Evolutionary conservation across 2,329 filamentous ascomycete genomes (phyloP).

Genomic region (Fusarium penzigii): DNA sequence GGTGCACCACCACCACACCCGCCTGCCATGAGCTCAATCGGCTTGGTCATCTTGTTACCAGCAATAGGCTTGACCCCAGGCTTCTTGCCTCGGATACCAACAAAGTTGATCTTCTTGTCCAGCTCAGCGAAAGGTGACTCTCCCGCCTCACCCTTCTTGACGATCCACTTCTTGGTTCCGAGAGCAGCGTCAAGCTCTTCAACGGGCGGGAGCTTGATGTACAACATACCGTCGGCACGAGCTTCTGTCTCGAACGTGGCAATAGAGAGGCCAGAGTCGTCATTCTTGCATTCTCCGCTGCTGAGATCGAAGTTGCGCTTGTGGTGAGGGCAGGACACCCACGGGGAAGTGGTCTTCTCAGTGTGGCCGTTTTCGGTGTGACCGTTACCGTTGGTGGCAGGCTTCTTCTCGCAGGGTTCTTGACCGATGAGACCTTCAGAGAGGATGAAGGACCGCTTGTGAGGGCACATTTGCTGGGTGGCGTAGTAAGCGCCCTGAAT

Average conservation of each 20-base stretch:
- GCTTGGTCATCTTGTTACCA: constrained; percentile 38
- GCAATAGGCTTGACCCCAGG: constrained; percentile 38
- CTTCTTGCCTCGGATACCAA: constrained; percentile 45
- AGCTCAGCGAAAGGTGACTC: constrained; percentile 44
- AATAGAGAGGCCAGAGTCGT: constrained; percentile 76
- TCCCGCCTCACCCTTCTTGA: constrained; percentile 67
- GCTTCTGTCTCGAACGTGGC: constrained; percentile 80
- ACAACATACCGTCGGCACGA: constrained; percentile 72
- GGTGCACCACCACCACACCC: constrained; percentile 44
- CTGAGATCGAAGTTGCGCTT: constrained; percentile 85
- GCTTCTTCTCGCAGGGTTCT: constrained; percentile 38
- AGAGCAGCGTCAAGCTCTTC: constrained; percentile 78
- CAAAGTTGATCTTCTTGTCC: constrained; percentile 48
- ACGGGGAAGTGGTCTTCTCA: constrained; percentile 49
- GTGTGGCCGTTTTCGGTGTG: constrained; percentile 30
- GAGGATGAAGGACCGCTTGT: constrained; percentile 88
- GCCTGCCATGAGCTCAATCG: constrained; percentile 38
- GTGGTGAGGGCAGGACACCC: constrained; percentile 84
- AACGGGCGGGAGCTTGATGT: constrained; percentile 76
- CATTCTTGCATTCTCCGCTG: constrained; percentile 72
- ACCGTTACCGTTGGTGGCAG: constrained; percentile 33
- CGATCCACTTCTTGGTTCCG: constrained; percentile 76
- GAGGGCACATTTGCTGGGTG: constrained; percentile 92
- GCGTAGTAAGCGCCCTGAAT: constrained; percentile 79
- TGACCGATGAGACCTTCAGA: constrained; percentile 83